Evolutionary conservation across 139 green algal species (phyloP).

Genomic region (Picochlorum sp.): DNA sequence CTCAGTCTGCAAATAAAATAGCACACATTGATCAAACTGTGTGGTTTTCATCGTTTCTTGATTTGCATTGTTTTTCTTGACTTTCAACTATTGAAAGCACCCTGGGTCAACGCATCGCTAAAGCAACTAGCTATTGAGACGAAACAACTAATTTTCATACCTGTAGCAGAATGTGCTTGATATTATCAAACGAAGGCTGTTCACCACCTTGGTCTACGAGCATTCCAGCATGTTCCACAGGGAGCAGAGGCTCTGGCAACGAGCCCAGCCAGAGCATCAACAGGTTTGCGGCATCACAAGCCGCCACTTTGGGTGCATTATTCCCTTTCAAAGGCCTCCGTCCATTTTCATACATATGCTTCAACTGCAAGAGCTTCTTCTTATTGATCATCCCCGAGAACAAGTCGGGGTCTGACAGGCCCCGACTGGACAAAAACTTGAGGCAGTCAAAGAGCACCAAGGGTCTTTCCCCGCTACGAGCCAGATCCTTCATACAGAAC

Average conservation of each 20-base stretch:
- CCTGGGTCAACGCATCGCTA: no score
- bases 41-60: no score
- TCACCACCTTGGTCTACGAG: no score
- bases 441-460: slow-evolving; percentile 24
- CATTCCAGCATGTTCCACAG: not conserved
- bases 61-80: no score
- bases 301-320: not conserved
- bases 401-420: slow-evolving; percentile 2
- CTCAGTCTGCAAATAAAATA: slow-evolving; percentile 17
- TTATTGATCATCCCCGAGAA: slow-evolving; percentile 3
- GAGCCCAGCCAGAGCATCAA: slow-evolving; percentile 24
- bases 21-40: no score
- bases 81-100: no score
- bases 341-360: slow-evolving; percentile 12
- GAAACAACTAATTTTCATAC: no score
- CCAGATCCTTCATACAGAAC: slow-evolving; percentile 11
- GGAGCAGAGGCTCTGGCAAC: slow-evolving; percentile 16
- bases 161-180: no score
- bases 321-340: slow-evolving; percentile 7
- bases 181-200: no score
- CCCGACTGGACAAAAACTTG: slow-evolving; percentile 5
- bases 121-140: no score
- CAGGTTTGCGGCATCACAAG: slow-evolving; percentile 9
- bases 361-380: slow-evolving; percentile 8
- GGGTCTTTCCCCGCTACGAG: slow-evolving; percentile 2